Evolutionary conservation across 257 asterid species (phyloP).

Genomic region (Lithospermum erythrorhizon): DNA sequence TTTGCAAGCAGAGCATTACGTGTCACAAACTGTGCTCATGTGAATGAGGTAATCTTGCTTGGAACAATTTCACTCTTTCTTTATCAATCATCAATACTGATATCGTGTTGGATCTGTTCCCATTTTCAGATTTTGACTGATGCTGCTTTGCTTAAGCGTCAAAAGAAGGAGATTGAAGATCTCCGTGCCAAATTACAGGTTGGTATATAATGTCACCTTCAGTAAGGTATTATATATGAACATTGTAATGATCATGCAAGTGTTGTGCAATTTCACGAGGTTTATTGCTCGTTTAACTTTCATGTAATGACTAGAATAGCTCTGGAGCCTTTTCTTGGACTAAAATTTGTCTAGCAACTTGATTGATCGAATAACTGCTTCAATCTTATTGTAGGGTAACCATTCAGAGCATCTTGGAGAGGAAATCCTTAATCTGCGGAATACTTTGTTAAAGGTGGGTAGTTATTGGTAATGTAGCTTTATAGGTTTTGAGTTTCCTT

Average conservation of each 20-base stretch:
- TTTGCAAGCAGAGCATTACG: conserved; percentile 97
- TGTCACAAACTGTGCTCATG: conserved; percentile 90
- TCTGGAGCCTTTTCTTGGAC: background rate
- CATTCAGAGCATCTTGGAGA: conserved; percentile 86
- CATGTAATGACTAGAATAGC: background rate
- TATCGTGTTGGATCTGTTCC: conserved; percentile 6
- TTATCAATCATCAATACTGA: conserved; percentile 1
- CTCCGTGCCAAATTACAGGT: conserved; percentile 90
- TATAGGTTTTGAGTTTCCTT: conserved; percentile 7
- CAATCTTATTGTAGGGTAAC: conserved; percentile 42
- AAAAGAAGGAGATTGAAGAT: conserved; percentile 91
- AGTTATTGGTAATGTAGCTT: conserved; percentile 9
- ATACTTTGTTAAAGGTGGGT: conserved; percentile 79
- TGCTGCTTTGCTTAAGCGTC: conserved; percentile 96
- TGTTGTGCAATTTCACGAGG: background rate
- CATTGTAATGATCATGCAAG: background rate
- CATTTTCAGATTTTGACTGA: conserved; percentile 74
- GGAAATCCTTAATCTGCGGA: conserved; percentile 72
- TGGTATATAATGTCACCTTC: conserved; percentile 5
- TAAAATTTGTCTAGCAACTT: background rate
- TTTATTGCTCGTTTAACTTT: background rate
- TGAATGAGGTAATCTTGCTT: conserved; percentile 71
- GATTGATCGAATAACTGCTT: conserved; percentile 15
- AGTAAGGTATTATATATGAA: no score
- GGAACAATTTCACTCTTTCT: conserved; percentile 11